These are phyloP conservation scores for Saccharomyces hybrid DNA, from an alignment of 1,139 yeast genomes.

Conservation along the genomic window DNA sequence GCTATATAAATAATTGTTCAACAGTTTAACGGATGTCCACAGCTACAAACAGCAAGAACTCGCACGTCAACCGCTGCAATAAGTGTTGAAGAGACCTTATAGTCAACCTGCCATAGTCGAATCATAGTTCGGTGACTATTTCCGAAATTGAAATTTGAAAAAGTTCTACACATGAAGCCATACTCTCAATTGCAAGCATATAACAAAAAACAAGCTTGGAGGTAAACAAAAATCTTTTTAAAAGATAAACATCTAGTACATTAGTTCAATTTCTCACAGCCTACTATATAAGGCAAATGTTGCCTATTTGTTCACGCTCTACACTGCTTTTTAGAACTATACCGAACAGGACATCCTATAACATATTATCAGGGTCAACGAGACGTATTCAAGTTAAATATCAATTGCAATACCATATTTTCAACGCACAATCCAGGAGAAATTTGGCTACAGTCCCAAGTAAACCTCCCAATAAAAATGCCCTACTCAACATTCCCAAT, in stretches of 20 bases:
- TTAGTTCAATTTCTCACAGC: background rate
- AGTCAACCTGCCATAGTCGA: background rate
- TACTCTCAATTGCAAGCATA: background rate
- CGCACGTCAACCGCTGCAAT: background rate
- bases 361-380: background rate
- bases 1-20: background rate
- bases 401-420: background rate
- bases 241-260: background rate
- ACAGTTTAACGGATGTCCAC: background rate
- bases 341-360: background rate
- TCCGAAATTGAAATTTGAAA: background rate
- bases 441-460: background rate
- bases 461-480: conserved; percentile 17
- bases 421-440: background rate
- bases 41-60: background rate
- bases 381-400: background rate
- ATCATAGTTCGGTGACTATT: background rate
- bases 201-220: background rate
- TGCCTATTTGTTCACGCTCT: background rate
- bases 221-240: background rate
- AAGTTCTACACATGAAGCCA: background rate
- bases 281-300: background rate
- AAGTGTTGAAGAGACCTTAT: background rate
- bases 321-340: background rate
- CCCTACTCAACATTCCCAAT: conserved; percentile 78